These are phyloP conservation scores for Brassica juncea DNA, from an alignment of 345 rosid genomes.

Conservation along the genomic window DNA sequence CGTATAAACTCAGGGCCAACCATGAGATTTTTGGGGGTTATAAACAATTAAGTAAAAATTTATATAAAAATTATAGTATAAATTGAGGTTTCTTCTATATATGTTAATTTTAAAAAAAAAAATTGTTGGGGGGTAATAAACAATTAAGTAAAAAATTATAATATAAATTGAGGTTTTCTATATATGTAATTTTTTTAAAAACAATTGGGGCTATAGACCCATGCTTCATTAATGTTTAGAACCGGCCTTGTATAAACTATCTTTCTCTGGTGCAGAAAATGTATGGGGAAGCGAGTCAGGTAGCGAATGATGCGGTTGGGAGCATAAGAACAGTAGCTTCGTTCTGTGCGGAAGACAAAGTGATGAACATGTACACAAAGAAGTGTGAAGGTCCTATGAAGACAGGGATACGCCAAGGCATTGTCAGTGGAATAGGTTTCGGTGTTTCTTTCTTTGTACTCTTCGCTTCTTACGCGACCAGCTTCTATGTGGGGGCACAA, in stretches of 20 bases:
- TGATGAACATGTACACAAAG: constrained; percentile 67
- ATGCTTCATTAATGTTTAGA: background rate
- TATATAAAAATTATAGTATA: no score
- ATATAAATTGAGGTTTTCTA: no score
- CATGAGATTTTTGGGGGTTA: background rate
- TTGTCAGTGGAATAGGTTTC: constrained; percentile 69
- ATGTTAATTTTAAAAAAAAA: no score
- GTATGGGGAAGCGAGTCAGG: constrained; percentile 92
- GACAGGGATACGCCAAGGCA: constrained; percentile 68
- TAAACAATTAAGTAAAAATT: no score
- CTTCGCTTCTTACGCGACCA: constrained; percentile 56
- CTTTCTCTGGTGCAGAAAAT: constrained; percentile 48
- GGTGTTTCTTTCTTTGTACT: constrained; percentile 71
- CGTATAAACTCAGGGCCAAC: background rate
- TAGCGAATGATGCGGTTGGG: constrained; percentile 88
- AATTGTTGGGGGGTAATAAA: no score
- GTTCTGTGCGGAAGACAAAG: constrained; percentile 87
- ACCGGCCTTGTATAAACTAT: background rate
- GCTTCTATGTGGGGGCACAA: constrained; percentile 77
- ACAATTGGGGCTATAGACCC: background rate
- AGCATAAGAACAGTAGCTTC: constrained; percentile 92
- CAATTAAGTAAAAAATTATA: no score
- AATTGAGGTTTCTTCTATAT: no score
- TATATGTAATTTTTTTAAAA: background rate
- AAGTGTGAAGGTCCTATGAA: constrained; percentile 84